Evolutionary conservation across 805 yeast species (phyloP), one percentile per base, ranked within the genome.

Genomic region (Metschnikowia amazonensis): DNA sequence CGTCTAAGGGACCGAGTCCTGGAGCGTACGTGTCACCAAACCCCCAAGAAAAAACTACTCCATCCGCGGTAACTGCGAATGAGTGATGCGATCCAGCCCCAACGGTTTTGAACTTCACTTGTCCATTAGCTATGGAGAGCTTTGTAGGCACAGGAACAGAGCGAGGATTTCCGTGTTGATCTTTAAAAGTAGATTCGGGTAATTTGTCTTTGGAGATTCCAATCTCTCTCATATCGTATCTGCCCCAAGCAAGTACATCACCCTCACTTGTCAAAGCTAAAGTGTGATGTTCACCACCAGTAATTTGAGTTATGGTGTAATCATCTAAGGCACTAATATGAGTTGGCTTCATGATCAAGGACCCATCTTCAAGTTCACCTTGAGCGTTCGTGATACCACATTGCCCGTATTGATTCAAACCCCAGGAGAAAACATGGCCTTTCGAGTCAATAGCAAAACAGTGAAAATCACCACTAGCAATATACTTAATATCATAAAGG

Each of bases 21-120:
- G 92, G 83, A 16, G 96, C 99, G 66, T 89, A 94, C 1, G 97
- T 90, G 55, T 92, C 98, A 36, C 95, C 97, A 62, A 90, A 94
- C 1, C 99, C 99, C 99, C 99, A 94, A 1, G 97, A 80, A 69
- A 81, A 94, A 1, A 82, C 86, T 42, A 86, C 70, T 11, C 99
- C 99, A 56, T 87, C 89, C 18, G 74, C 77, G 3, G 95, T 80
- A 4, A 90, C 76, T 1, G 96, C 97, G 45, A 94, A 68, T 2
- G 95, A 85, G 63, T 94, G 99, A 58, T 94, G 98, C 1, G 96
- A 84, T 1, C 99, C 99, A 30, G 84, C 80, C 5, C 95, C 84
- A 36, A 92, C 72, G 0, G 66, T 47, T 47, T 68, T 69, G 36
- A 65, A 59, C 43, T 63, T 64, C 27, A 69, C 56, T 20, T 56